Conservation (phyloP, 306 rosid species). For the Acacia acuminata region DNA sequence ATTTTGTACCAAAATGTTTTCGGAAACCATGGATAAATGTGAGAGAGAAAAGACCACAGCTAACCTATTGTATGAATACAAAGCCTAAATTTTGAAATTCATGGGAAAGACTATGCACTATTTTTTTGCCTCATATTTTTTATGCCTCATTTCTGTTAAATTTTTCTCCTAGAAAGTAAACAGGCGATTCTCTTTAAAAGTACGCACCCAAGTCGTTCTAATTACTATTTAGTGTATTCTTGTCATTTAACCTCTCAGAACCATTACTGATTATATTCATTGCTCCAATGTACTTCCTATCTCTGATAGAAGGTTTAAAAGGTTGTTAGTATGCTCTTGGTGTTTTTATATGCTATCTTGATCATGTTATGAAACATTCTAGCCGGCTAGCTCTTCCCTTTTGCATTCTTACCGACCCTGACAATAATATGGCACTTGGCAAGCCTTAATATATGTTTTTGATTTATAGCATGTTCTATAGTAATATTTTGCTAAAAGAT, state of each 20-base stretch:
- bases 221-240: not conserved
- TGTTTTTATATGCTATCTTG: not conserved
- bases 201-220: not conserved
- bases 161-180: not conserved
- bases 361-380: not conserved
- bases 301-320: not conserved
- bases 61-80: not conserved
- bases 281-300: not conserved
- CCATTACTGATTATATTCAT: not conserved
- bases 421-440: not conserved
- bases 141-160: not conserved
- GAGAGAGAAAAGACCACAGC: not conserved
- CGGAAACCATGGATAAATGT: not conserved
- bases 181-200: not conserved
- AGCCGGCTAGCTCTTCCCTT: not conserved
- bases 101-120: not conserved
- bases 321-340: not conserved
- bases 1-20: not conserved
- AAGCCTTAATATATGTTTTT: not conserved
- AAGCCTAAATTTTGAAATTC: not conserved
- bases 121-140: too few relatives aligned
- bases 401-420: not conserved
- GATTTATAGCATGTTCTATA: not conserved
- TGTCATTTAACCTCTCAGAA: not conserved
- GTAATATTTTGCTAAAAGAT: not conserved